Base-by-base conservation (phyloP, 31 red algal species). In the Bonnemaisonia californica region DNA sequence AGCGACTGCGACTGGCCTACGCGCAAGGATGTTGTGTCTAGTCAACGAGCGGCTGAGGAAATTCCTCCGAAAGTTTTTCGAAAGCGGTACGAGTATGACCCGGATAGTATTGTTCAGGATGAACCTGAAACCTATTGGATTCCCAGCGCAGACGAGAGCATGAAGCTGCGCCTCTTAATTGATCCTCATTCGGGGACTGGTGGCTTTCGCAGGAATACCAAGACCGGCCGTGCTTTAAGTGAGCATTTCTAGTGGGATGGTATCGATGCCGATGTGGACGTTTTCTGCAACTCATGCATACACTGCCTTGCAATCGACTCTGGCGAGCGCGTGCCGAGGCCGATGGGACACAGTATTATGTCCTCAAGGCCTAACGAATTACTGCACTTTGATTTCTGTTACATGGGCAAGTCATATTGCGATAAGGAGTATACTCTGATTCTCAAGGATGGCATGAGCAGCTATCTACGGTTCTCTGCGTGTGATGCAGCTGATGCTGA, bases 301-400 rank as follows among this genome's bases (percentile, higher is more conserved):
- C 74, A 78, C n/a, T 78, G 74, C 31, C 74, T 78, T 5, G 26
- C 9, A 3, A 78, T 34, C 30, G 34, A 33, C 3, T 13, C 54
- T 3, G 54, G 51, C 2, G 45, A 62, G 19, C 34, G 7, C 2
- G 48, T 78, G 30, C 74, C 74, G 36, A 18, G 74, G 30, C 18
- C 60, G 2, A 22, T 62, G 4, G 74, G 54, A 19, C 74, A 58
- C 30, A 23, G 32, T 35, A 5, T 62, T 16, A 13, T 37, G 4
- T 48, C 54, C 2, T 28, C 47, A 16, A 63, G 24, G 29, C 59
- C 59, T 9, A 63, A 63, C 59, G 29, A 63, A 63, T 5, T 63
- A 32, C 23, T 48, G 29, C 57, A 78, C 33, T 62, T 78, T 7
- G 74, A 78, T 29, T 78, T 30, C 22, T 62, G 28, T 18, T 58